These are phyloP conservation scores for Microbotryum violaceum DNA, from an alignment of 1,284 basidiomycete species.

Conservation along the genomic window DNA sequence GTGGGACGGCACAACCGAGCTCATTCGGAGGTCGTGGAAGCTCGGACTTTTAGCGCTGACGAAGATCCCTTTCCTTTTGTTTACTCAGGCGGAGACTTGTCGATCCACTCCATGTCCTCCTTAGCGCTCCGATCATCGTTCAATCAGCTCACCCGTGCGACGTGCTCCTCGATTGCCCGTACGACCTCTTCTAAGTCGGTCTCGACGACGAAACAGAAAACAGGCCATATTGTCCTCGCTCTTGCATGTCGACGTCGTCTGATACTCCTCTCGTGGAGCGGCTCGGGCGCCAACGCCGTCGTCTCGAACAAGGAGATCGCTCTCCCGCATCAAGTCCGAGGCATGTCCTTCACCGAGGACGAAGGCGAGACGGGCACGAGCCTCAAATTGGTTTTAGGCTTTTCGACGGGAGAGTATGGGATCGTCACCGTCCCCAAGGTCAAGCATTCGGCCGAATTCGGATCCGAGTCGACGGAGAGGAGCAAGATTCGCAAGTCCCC, in stretches of 20 bases:
- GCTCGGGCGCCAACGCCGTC: constrained; percentile 55
- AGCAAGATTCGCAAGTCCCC: constrained; percentile 20
- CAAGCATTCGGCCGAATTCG: not conserved
- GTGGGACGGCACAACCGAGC: constrained; percentile 45
- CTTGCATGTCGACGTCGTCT: constrained; percentile 80
- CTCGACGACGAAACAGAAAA: constrained; percentile 2
- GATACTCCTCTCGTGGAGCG: constrained; percentile 68
- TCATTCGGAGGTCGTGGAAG: not conserved
- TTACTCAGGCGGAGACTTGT: constrained; percentile 19
- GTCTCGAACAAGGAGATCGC: constrained; percentile 66
- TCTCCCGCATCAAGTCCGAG: constrained; percentile 56
- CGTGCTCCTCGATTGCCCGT: constrained; percentile 15
- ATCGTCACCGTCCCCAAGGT: constrained; percentile 53
- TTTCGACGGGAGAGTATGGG: constrained; percentile 64
- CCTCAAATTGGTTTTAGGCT: constrained; percentile 63
- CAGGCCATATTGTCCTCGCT: constrained; percentile 62
- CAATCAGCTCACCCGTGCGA: constrained; percentile 4
- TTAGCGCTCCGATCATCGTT: constrained; percentile 19
- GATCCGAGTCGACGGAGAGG: constrained; percentile 1
- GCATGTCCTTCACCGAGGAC: constrained; percentile 33
- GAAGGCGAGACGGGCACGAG: constrained; percentile 41
- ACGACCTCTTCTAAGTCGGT: constrained; percentile 3
- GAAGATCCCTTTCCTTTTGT: not conserved
- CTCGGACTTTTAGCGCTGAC: not conserved
- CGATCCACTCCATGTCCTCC: constrained; percentile 18